Base-by-base conservation (phyloP, 176 grass and related monocot species). In the Pontederia paniculata region DNA sequence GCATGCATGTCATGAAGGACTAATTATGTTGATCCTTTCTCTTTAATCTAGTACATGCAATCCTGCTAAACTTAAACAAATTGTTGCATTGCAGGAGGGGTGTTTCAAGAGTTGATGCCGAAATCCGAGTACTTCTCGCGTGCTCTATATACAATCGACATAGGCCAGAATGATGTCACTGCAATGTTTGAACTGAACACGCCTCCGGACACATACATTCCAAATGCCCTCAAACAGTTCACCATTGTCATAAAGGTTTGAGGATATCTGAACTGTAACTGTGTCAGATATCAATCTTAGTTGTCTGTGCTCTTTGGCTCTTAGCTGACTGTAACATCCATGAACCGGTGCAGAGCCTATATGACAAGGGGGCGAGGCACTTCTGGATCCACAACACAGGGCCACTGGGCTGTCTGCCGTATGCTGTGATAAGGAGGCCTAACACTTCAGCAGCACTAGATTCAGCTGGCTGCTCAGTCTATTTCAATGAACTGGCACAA, bases 341-440 rank as follows among this genome's bases (percentile, higher is more conserved):
- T n/a, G n/a, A n/a, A n/a, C n/a, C 10, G 17, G 6, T 68, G 70
- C 80, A 97, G 93, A 68, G 3, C 2, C 53, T 91, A n/a, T 70
- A 84, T 53, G 1, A 9, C 28, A 65, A 60, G 3, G 93, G 93
- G 13, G 93, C 74, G 42, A 84, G 67, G 66, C 72, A 73, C 77
- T 98, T 98, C 65, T 98, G 93, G 93, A 83, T 98, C 45, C 93
- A 98, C 72, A 91, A 78, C 77, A 98, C 93, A 0, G 93, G 93
- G 9, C 93, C 93, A 10, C 31, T 98, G 3, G 93, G 93, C 10
- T 98, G 93, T 66, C 86, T 98, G 44, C 77, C 86, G 17, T 98
- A 91, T n/a, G 86, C 82, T 41, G 51, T 98, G 42, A 2, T 37
- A 6, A 37, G 49, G 78, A 0, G 65, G 41, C 57, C 74, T 74